Base-by-base conservation (phyloP, 2,329 filamentous ascomycete genomes). In the Xylaria multiplex region DNA sequence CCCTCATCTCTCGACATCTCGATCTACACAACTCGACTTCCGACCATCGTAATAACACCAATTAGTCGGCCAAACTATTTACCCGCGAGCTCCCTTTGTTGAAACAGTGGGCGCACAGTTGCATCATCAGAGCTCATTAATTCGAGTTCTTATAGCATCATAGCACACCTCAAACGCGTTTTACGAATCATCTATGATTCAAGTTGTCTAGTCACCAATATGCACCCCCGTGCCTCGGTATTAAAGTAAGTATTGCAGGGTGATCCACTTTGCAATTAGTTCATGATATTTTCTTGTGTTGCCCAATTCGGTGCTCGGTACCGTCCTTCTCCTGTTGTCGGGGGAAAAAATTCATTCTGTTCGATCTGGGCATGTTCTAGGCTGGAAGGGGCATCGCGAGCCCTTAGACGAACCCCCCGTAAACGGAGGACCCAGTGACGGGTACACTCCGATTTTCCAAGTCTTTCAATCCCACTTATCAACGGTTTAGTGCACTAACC, bases 181-280 rank as follows among this genome's bases (percentile, higher is more conserved):
- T 54, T 42, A 43, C 59, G 64, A 63, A 68, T 64, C 64, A 67
- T 69, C 60, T 63, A 56, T 69, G 66, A 67, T 72, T 71, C 67
- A 68, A 54, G 45, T 70, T 52, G 59, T 55, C 61, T 37, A 43
- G 49, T 68, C 66, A 60, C 66, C 49, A 54, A 55, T 35, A 66
- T 59, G 50, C 48, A 49, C 27, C 50, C 48, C 46, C 43, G 57
- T 48, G 19, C 50, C 32, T 60, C 16, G 19, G 35, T 24, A 54
- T 37, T 35, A 30, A 6, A 46, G 30, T 37, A 43, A 40, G n/a
- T 60, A 60, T 22, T 24, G 42, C 42, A 27, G 27, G 42, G 16
- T 43, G 27, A 46, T 56, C 64, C 30, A 49, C 49, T 63, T 52
- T 19, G 46, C 40, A 27, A 37, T 59, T 48, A 19, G 49, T 14